Conservation (phyloP, 148 eudicot genomes). For the Euryodendron excelsum region DNA sequence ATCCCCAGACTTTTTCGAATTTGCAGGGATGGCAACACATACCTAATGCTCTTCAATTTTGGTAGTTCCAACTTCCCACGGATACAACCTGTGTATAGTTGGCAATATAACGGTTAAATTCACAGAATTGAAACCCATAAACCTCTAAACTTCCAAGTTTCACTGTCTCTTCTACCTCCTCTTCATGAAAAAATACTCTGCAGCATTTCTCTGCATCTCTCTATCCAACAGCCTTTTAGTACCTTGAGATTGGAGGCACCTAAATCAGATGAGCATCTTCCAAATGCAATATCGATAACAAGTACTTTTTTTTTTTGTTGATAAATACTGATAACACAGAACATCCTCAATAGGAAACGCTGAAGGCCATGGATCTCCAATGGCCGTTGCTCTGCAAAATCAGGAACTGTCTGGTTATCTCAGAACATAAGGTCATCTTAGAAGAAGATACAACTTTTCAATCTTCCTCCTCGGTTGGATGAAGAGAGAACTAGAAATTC, state of each 20-base stretch:
- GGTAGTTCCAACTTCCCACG: constrained; percentile 27
- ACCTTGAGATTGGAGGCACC: constrained; percentile 11
- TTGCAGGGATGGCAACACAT: constrained; percentile 7
- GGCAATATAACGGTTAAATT: constrained; percentile 12
- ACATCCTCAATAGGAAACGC: constrained; percentile 17
- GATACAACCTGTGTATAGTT: constrained; percentile 12
- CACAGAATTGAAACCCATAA: constrained; percentile 22
- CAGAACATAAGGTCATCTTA: constrained; percentile 24
- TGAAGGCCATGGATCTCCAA: constrained; percentile 25
- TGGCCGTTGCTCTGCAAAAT: constrained; percentile 4
- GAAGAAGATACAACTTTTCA: background rate
- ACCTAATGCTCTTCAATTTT: constrained; percentile 9
- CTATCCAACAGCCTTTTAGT: constrained; percentile 37
- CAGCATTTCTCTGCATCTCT: constrained; percentile 32
- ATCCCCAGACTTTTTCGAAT: constrained; percentile 2
- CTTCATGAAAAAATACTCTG: too few relatives aligned
- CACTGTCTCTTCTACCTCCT: constrained; percentile 1
- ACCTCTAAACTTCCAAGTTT: constrained; percentile 13
- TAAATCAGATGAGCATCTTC: constrained; percentile 9
- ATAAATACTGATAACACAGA: constrained; percentile 12
- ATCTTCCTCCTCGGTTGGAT: constrained; percentile 10
- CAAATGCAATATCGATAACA: constrained; percentile 18
- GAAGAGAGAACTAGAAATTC: constrained; percentile 23
- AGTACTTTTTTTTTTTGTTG: too few relatives aligned
- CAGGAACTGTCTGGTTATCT: constrained; percentile 17